Conservation (phyloP, 176 grass and related monocot genomes). For the Cenchrus fungigraminus region DNA sequence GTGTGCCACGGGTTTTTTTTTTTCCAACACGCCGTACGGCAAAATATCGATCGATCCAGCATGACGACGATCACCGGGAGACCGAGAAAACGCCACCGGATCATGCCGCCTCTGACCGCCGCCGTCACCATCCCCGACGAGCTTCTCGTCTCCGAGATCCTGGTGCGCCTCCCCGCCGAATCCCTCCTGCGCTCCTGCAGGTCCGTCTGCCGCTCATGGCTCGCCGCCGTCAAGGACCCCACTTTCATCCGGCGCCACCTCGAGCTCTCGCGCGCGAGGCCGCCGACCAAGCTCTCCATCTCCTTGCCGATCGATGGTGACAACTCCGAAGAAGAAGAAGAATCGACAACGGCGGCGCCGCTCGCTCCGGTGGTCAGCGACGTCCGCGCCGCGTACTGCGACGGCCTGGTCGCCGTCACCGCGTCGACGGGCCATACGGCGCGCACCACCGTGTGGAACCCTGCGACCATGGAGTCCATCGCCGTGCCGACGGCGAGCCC, state of each 20-base stretch:
- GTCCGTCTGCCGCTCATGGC: not conserved
- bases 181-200: not conserved
- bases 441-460: too few relatives aligned
- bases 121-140: not conserved
- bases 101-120: not conserved
- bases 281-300: slow-evolving; percentile 14
- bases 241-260: not conserved
- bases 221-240: not conserved
- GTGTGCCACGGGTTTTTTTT: too few relatives aligned
- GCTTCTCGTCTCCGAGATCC: not conserved
- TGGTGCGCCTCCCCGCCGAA: not conserved
- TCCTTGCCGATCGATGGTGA: not conserved
- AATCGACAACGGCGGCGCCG: too few relatives aligned
- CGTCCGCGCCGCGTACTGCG: not conserved
- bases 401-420: too few relatives aligned
- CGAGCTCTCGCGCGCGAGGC: not conserved
- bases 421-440: too few relatives aligned
- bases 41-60: not conserved
- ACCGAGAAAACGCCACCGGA: not conserved
- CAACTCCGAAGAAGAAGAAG: not conserved
- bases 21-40: too few relatives aligned
- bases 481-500: too few relatives aligned
- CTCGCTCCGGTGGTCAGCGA: not conserved
- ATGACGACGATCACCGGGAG: not conserved
- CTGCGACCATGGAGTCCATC: too few relatives aligned